Conservation (phyloP, 345 rosid genomes). For the Geranium rotundifolium region DNA sequence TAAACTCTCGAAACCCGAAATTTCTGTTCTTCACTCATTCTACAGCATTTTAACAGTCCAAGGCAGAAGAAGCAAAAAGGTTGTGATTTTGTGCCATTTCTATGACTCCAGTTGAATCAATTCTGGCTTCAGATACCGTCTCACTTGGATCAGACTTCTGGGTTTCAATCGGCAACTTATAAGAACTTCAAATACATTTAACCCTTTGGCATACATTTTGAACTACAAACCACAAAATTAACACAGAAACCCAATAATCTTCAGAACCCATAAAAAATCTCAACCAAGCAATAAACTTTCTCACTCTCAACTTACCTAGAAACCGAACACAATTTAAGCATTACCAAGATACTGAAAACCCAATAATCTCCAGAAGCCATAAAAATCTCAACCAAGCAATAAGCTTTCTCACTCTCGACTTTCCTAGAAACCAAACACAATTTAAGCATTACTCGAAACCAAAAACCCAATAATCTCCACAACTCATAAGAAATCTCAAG, state of each 20-base stretch:
- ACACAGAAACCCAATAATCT: not conserved
- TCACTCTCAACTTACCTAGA: not conserved
- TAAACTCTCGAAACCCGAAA: no score
- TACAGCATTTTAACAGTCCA: no score
- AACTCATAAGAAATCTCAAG: no score
- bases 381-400: not conserved
- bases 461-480: no score
- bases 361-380: not conserved
- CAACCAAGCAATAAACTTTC: not conserved
- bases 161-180: not conserved
- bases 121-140: not conserved
- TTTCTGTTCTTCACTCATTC: no score
- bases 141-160: not conserved
- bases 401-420: not conserved
- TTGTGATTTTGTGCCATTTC: no score
- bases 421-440: slow-evolving; percentile 1
- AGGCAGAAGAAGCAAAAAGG: no score
- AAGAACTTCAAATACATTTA: not conserved
- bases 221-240: no score
- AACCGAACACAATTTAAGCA: no score
- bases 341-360: no score
- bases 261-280: not conserved
- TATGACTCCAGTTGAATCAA: not conserved
- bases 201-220: not conserved
- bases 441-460: not conserved